These are phyloP conservation scores for Apiotrichum domesticum DNA, from an alignment of 1,284 basidiomycete species.

Conservation along the genomic window DNA sequence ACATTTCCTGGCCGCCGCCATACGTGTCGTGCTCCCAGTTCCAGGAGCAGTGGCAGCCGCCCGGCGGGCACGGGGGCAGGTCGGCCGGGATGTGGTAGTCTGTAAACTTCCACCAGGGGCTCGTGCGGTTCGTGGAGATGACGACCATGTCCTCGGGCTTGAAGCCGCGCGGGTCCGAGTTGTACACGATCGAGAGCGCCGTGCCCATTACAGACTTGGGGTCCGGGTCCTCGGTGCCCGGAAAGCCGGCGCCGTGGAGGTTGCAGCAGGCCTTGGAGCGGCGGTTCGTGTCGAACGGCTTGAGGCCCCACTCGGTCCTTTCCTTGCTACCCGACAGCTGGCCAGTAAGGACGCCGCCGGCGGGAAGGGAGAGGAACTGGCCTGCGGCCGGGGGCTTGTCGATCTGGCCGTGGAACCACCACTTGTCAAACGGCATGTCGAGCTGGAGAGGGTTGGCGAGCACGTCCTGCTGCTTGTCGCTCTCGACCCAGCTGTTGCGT, in stretches of 20 bases:
- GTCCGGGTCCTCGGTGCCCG: too few species aligned
- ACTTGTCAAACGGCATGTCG: constrained; percentile 25
- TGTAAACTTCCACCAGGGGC: constrained; percentile 59
- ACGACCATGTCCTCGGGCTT: constrained; percentile 62
- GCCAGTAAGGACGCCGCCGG: constrained; percentile 24
- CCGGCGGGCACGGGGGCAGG: constrained; percentile 44
- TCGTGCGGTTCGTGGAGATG: constrained; percentile 65
- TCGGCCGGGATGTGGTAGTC: constrained; percentile 58
- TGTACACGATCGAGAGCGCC: constrained; percentile 59
- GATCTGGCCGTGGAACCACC: constrained; percentile 58
- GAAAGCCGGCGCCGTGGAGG: neutral
- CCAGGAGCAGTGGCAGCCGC: constrained; percentile 41
- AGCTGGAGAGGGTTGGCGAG: too few species aligned
- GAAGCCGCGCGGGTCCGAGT: constrained; percentile 53
- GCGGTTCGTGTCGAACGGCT: too few species aligned
- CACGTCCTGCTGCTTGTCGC: too few species aligned
- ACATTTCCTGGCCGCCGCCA: constrained; percentile 48
- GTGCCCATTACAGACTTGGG: constrained; percentile 2
- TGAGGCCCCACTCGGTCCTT: too few species aligned
- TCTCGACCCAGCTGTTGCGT: too few species aligned
- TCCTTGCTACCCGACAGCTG: neutral
- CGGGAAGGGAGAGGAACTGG: constrained; percentile 36
- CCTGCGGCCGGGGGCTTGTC: constrained; percentile 34
- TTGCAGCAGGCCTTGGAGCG: too few species aligned
- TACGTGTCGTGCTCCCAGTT: constrained; percentile 61